A percentile compares a stretch with the other conserved stretches of the same genome.
These are phyloP conservation scores for Mucor lusitanicus DNA, from an alignment of 371 early-diverging fungal genomes.

Conservation along the genomic window DNA sequence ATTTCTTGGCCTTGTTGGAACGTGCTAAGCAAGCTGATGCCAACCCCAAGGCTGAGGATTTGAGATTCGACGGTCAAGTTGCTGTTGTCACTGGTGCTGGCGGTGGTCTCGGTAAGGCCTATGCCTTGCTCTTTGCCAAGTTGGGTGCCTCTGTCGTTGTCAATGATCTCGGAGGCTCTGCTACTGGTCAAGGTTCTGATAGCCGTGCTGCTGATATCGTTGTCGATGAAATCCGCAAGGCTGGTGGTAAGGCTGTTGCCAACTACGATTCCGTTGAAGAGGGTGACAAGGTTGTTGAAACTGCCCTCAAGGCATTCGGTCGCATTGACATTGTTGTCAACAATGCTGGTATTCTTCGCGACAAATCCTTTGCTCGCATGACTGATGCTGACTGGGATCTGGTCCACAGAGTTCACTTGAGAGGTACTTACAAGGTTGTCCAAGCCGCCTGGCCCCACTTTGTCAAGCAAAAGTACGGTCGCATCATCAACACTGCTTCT, in stretches of 20 bases:
- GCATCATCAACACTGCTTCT: constrained; percentile 87
- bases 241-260: constrained; percentile 96
- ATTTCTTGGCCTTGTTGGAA: constrained; percentile 83
- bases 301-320: constrained; percentile 94
- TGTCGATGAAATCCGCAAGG: constrained; percentile 89
- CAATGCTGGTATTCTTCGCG: constrained; percentile 97
- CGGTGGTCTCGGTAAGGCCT: constrained; percentile 86
- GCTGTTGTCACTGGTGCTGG: constrained; percentile 94
- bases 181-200: constrained; percentile 62
- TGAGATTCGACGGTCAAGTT: constrained; percentile 85
- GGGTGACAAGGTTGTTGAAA: constrained; percentile 95
- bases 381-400: constrained; percentile 96
- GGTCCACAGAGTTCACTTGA: constrained; percentile 89
- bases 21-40: constrained; percentile 68
- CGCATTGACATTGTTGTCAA: constrained; percentile 95
- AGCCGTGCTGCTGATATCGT: constrained; percentile 93
- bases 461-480: constrained; percentile 93
- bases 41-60: constrained; percentile 57
- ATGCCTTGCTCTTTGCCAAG: constrained; percentile 84
- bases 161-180: constrained; percentile 84
- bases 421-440: constrained; percentile 92
- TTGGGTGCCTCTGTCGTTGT: constrained; percentile 86
- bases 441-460: constrained; percentile 97
- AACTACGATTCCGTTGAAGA: constrained; percentile 98
- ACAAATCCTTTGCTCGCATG: constrained; percentile 95